Base-by-base conservation (phyloP, 164 flowering plant genomes). In the Chimonanthus salicifolius region DNA sequence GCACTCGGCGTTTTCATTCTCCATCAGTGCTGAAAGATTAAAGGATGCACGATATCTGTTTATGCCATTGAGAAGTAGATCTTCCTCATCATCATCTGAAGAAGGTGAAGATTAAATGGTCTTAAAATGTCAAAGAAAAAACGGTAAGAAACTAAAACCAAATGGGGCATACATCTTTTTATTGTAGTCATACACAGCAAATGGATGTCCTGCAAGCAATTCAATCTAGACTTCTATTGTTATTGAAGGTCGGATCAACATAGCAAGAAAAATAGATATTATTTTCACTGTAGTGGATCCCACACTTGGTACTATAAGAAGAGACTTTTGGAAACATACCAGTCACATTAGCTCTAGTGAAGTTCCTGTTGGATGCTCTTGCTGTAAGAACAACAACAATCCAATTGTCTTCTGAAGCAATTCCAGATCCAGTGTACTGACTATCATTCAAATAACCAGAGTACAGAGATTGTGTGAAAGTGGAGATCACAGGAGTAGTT, bases 1-100 rank as follows among this genome's bases (percentile, higher is more conserved):
- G 84, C 98, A 92, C 0, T 79, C 89, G 7, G 99, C 98, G 68
- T 89, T 88, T 46, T 84, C 79, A 43, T 90, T 88, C 75, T 83
- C 78, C 21, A 74, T 73, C 2, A 94, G 80, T 50, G 87, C 69
- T 8, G 91, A 50, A 62, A 87, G 77, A 75, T 86, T 87, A 51
- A 81, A 47, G 62, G 90, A 76, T 67, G 75, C 60, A 49, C 99
- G 72, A 76, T 89, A 94, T 50, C 64, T 77, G 83, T 94, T 91
- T 68, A 94, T 79, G 51, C 93, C 88, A 67, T 82, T 77, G 72
- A 90, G 82, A 75, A 94, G 93, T 67, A 62, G 72, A n/a, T 88
- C 94, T 45, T 84, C 90, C 33, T 33, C 33, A 74, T 85, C 87
- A 81, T 86, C 95, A 91, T 88, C 78, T 76, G 60, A 7, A 16